Base-by-base conservation (phyloP, 139 green algal species). In the Micromonas commoda region DNA sequence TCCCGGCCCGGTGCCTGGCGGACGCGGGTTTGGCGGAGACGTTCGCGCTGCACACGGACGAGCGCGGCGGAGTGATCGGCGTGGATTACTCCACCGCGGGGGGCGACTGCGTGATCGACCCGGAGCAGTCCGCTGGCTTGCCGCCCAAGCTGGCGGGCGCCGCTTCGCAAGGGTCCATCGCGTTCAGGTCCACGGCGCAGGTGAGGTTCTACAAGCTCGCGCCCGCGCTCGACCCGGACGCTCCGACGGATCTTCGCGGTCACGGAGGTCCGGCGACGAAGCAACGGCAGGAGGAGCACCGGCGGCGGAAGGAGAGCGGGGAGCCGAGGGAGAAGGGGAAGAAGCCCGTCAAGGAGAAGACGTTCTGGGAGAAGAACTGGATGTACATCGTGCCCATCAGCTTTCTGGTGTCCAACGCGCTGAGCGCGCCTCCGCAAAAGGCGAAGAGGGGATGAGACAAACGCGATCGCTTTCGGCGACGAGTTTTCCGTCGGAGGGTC, bases 11-110 rank as follows among this genome's bases (percentile, higher is more conserved):
- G 5, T 73, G 66, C 16, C 21, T 73, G 13, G 31, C 33, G 13
- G 33, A 33, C 29, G n/a, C 29, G 3, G 13, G 24, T 24, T 52
- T 73, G 13, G 16, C 6, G 3, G 66, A 73, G 13, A 53, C 6
- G 13, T 53, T 73, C 2, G 37, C 66, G 66, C 37, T 73, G 1
- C 66, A 73, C 66, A 52, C 33, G 66, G 66, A 73, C 33, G 66
- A 73, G 34, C 34, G 1, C 31, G 66, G 66, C 29, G 53, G 53
- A 31, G 66, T 53, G 13, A 29, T 57, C 31, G 66, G 29, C 9
- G 66, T 73, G 32, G 66, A 73, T 20, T 73, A 73, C 66, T 16
- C 31, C 1, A 51, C 66, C 21, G 31, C 20, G 66, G 63, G 63
- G 2, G 63, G 63, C 6, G 63, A 34, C 28, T 32, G 5, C 28